Evolutionary conservation across 805 yeast species (phyloP), one percentile per base, ranked within the genome.

Genomic region (Saturnispora halmiae): DNA sequence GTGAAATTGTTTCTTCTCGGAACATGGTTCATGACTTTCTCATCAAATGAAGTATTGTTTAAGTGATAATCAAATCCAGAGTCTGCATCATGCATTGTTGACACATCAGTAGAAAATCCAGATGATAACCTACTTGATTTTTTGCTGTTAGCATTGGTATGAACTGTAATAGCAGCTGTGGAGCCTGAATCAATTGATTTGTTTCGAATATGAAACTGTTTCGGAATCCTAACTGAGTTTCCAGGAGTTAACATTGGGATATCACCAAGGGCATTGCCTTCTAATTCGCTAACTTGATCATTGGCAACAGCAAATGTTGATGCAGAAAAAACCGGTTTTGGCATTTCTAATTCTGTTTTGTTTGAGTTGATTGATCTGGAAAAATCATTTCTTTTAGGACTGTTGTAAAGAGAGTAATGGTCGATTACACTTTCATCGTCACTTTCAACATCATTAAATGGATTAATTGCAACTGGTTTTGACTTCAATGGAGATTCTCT

Each of bases 401-500:
- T 59, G 13, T 45, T 43, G 18, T 41, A 43, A 34, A 41, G 34
- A 3, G 46, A 41, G 29, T 59, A 60, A 25, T 59, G 61, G 15
- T 65, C 66, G 28, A 64, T 61, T 24, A 66, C 68, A 26, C 66
- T 63, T 34, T 50, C 52, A 16, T 53, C 55, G 13, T 58, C 63
- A 27, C 48, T 52, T 7, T 50, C 54, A 14, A 60, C 65, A 30
- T 59, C 61, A 34, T 66, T 66, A 36, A 77, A 68, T 38, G 66
- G 65, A 41, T 66, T 66, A 36, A 78, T 67, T 11, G 72, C 59
- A 4, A 77, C 63, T 30, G 69, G 71, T 30, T 63, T 65, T 31
- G 69, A 69, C 55, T 87, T 72, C 42, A 67, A 72, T 26, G 94
- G 92, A 0, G 94, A 79, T 56, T 83, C 88, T 49, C 75, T 61